Conservation (phyloP, 177 flowering plant species). For the Telopea speciosissima region DNA sequence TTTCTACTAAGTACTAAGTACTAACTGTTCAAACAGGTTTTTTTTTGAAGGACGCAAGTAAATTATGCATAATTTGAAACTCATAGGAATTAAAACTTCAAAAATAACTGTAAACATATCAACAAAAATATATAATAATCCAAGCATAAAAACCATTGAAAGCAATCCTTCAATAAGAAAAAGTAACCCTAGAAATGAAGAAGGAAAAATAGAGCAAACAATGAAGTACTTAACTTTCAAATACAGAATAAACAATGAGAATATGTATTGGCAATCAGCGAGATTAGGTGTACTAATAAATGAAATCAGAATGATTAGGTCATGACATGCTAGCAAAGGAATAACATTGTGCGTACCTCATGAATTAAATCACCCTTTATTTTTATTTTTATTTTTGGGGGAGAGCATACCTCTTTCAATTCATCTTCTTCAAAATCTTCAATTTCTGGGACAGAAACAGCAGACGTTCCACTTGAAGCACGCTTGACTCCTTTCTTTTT, state of each 20-base stretch:
- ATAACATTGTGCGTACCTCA: not conserved
- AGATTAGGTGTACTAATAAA: not conserved
- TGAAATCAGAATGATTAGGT: not conserved
- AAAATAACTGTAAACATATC: not conserved
- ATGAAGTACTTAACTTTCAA: not conserved
- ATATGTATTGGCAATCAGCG: not conserved
- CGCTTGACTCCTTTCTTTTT: constrained; percentile 79
- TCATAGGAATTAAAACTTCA: not conserved
- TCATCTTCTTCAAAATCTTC: constrained; percentile 78
- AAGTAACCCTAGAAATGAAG: not conserved
- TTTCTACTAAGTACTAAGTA: too few relatives aligned
- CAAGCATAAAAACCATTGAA: not conserved
- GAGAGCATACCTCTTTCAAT: constrained; percentile 54
- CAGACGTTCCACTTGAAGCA: constrained; percentile 39
- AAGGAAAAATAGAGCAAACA: not conserved
- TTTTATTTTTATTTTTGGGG: too few relatives aligned
- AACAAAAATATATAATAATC: not conserved
- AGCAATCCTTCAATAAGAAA: not conserved
- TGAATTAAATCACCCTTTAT: not conserved
- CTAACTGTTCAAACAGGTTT: too few relatives aligned
- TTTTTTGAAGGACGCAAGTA: not conserved
- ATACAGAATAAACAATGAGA: not conserved
- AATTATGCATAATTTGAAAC: not conserved
- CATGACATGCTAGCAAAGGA: not conserved
- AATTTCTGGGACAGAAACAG: constrained; percentile 44